Evolutionary conservation across 495 filamentous ascomycete genomes (phyloP).

Genomic region (Penicillium paxilli): DNA sequence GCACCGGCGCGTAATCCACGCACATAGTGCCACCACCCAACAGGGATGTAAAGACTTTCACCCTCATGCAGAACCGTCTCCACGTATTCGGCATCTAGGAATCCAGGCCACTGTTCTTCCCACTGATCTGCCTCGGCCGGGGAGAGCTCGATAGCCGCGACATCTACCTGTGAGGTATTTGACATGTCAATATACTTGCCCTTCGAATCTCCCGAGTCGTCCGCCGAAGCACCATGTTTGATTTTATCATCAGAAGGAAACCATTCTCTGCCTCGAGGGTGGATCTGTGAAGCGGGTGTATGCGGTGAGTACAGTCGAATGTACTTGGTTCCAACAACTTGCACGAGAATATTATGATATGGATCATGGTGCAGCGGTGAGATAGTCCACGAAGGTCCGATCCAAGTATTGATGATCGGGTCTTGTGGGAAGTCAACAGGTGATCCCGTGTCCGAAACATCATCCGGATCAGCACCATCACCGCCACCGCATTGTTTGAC

Average conservation of each 20-base stretch:
- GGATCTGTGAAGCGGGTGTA: conserved; percentile 56
- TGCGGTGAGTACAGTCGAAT: conserved; percentile 77
- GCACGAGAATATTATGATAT: conserved; percentile 88
- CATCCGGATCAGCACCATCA: neutral
- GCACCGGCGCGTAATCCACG: conserved; percentile 80
- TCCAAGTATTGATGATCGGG: conserved; percentile 79
- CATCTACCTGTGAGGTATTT: conserved; percentile 80
- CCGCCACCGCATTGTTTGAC: neutral
- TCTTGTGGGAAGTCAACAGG: conserved; percentile 24
- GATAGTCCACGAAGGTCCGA: conserved; percentile 84
- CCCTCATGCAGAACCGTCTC: conserved; percentile 80
- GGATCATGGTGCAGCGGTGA: conserved; percentile 93
- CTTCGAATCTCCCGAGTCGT: neutral
- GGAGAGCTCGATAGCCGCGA: conserved; percentile 54
- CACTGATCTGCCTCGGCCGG: conserved; percentile 50
- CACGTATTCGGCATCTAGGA: conserved; percentile 62
- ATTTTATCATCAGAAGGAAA: conserved; percentile 35
- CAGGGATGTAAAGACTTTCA: conserved; percentile 86
- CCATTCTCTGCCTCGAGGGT: conserved; percentile 66
- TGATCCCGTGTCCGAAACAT: conserved; percentile 9
- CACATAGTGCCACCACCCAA: conserved; percentile 99
- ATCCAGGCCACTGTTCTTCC: conserved; percentile 55
- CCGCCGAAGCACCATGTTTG: conserved; percentile 1
- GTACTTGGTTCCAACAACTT: conserved; percentile 91
- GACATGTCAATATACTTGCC: conserved; percentile 74